A percentile compares a stretch with the other conserved stretches of the same genome.
Evolutionary conservation across 768 basidiomycete species (phyloP).

Genomic region (Panaeolus cyanescens): DNA sequence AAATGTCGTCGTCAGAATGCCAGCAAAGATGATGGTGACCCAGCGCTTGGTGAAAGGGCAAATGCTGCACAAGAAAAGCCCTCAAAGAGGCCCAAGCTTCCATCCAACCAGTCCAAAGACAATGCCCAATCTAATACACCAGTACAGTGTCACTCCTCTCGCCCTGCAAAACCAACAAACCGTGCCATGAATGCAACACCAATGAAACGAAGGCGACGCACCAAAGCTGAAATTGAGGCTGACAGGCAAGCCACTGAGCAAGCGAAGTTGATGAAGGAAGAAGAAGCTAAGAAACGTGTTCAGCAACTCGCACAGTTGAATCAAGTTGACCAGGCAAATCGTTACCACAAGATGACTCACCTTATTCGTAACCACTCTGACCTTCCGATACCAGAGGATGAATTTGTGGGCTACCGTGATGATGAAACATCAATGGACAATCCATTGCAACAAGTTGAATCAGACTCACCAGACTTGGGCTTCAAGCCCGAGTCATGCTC

Average conservation of each 20-base stretch:
- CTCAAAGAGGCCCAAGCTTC: no score
- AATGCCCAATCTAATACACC: neutral
- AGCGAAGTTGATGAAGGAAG: neutral
- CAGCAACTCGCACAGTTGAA: constrained; percentile 1
- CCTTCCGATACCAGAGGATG: neutral
- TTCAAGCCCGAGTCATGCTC: no score
- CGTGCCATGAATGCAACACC: neutral
- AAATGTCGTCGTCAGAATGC: neutral
- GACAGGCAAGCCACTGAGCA: constrained; percentile 1
- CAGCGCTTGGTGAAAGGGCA: neutral
- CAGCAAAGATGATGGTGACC: neutral
- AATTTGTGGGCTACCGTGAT: constrained; percentile 3
- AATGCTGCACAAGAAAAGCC: no score
- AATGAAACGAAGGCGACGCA: constrained; percentile 7
- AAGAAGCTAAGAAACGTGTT: neutral
- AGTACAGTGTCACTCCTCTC: neutral
- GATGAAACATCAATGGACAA: neutral
- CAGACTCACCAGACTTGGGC: no score
- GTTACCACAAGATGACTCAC: neutral
- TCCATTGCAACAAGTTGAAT: neutral
- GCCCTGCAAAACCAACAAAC: neutral
- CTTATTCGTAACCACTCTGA: constrained; percentile 1
- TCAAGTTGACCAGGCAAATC: neutral
- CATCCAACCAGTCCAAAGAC: neutral
- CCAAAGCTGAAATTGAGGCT: constrained; percentile 10